Percentiles rank a stretch among this genome's conserved stretches.
These are phyloP conservation scores for Toxoplasma gondii DNA, from an alignment of 169 alveolate species.

Conservation along the genomic window DNA sequence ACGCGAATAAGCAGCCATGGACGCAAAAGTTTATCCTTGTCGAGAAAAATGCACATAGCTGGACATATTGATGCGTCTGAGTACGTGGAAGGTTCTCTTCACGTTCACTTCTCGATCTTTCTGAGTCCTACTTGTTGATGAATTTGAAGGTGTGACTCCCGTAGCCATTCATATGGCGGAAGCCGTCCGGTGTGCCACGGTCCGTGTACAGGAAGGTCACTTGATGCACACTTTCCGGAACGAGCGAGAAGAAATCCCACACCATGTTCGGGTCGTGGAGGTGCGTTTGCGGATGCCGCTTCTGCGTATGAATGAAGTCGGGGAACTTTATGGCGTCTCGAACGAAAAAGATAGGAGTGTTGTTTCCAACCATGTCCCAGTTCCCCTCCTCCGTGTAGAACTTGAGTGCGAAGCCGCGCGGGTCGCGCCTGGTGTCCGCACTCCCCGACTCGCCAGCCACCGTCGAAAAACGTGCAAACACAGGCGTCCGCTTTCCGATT, in stretches of 20 bases:
- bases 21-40: too few species aligned
- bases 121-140: constrained; percentile 74
- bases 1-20: too few species aligned
- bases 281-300: constrained; percentile 82
- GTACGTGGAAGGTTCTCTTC: too few species aligned
- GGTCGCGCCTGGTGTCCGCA: constrained; percentile 86
- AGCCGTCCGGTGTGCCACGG: constrained; percentile 87
- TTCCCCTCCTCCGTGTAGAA: constrained; percentile 89
- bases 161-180: constrained; percentile 85
- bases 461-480: constrained; percentile 83
- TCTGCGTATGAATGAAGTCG: constrained; percentile 84
- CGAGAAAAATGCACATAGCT: too few species aligned
- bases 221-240: constrained; percentile 83
- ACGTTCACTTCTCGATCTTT: background rate
- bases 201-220: constrained; percentile 78
- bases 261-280: constrained; percentile 70
- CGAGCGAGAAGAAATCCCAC: constrained; percentile 80
- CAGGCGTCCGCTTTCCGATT: constrained; percentile 83
- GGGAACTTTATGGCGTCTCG: constrained; percentile 87
- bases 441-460: constrained; percentile 85
- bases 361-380: constrained; percentile 85
- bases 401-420: constrained; percentile 85
- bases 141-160: constrained; percentile 80
- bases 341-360: constrained; percentile 85
- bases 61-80: too few species aligned